These are phyloP conservation scores for Candida tammaniensis DNA, from an alignment of 805 yeast genomes.

Conservation along the genomic window DNA sequence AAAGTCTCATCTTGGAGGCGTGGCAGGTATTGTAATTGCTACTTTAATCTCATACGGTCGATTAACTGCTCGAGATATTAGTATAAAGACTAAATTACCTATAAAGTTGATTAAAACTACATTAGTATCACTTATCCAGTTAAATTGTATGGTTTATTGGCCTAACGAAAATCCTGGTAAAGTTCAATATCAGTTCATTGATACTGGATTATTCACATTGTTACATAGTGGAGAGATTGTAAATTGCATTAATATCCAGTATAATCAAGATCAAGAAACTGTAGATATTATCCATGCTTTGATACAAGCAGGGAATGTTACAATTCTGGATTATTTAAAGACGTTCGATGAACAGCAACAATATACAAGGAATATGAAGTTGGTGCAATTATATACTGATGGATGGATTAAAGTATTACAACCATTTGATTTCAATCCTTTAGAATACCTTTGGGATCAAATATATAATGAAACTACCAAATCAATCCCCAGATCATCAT, in stretches of 20 bases:
- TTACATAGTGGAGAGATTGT: conserved; percentile 79
- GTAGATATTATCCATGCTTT: conserved; percentile 69
- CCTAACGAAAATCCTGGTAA: conserved; percentile 18
- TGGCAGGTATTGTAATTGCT: conserved; percentile 63
- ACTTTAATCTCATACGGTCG: conserved; percentile 67
- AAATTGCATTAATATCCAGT: conserved; percentile 44
- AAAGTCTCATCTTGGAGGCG: conserved; percentile 63
- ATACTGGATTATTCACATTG: conserved; percentile 59
- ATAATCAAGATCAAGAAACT: conserved; percentile 42
- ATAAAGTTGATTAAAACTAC: conserved; percentile 55
- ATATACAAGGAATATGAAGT: conserved; percentile 10
- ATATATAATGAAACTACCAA: conserved; percentile 34
- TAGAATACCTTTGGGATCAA: conserved; percentile 38
- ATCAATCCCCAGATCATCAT: conserved; percentile 32
- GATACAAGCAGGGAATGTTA: conserved; percentile 65
- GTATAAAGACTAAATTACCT: conserved; percentile 46
- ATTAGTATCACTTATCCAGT: conserved; percentile 74
- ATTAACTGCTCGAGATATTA: conserved; percentile 53
- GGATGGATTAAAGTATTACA: conserved; percentile 37
- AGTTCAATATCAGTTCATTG: conserved; percentile 58
- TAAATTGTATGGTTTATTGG: conserved; percentile 72
- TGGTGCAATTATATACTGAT: conserved; percentile 27
- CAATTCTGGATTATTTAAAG: conserved; percentile 45
- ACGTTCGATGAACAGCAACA: conserved; percentile 20
- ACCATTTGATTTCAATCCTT: conserved; percentile 29